Evolutionary conservation across 371 early-diverging fungal genomes (phyloP).

Genomic region (Lichtheimia corymbifera): DNA sequence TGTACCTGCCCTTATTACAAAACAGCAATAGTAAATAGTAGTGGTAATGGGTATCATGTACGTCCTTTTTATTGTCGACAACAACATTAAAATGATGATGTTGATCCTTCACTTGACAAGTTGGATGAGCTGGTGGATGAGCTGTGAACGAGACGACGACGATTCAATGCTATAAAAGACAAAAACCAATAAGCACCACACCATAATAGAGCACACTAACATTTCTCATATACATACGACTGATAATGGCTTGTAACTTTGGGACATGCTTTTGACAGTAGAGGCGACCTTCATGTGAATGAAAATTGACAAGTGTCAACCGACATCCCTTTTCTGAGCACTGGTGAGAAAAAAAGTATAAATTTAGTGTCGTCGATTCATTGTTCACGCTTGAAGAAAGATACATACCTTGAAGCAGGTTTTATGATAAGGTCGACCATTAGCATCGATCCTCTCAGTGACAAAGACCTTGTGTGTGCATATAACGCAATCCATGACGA

Average conservation of each 20-base stretch:
- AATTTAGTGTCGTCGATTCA: not conserved
- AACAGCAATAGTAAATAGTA: no score
- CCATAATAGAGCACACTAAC: no score
- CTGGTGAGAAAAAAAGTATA: conserved; percentile 1
- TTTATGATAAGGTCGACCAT: conserved; percentile 58
- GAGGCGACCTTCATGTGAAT: conserved; percentile 29
- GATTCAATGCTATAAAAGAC: no score
- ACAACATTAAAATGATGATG: no score
- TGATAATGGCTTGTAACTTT: conserved; percentile 32
- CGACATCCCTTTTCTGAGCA: conserved; percentile 41
- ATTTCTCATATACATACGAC: conserved; percentile 13
- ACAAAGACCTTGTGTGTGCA: conserved; percentile 63
- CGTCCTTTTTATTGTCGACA: no score
- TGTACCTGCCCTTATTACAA: no score
- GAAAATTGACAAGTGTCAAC: conserved; percentile 38
- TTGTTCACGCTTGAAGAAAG: not conserved
- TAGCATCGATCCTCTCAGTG: conserved; percentile 65
- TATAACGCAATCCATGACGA: conserved; percentile 40
- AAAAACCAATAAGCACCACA: no score
- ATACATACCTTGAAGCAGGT: conserved; percentile 52
- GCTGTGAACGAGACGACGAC: no score
- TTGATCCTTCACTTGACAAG: no score
- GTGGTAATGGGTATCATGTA: no score
- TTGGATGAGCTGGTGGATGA: no score
- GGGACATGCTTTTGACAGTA: conserved; percentile 48